A percentile compares a stretch with the other conserved stretches of the same genome.
These are phyloP conservation scores for Phytophthora tubulina DNA, from an alignment of 352 stramenopile genomes.

Conservation along the genomic window DNA sequence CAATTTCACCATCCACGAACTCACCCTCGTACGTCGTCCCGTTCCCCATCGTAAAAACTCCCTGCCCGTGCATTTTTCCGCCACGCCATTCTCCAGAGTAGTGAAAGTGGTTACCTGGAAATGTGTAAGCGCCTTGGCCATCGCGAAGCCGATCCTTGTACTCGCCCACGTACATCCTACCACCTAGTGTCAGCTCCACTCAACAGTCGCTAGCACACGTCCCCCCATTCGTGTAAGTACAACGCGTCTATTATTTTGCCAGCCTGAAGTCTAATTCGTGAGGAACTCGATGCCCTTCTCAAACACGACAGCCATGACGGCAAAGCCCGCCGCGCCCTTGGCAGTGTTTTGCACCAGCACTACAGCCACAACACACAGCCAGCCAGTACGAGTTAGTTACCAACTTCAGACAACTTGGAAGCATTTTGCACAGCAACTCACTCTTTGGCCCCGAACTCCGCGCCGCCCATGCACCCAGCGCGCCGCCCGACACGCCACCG, in stretches of 20 bases:
- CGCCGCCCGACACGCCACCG: conserved; percentile 69
- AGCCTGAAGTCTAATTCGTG: conserved; percentile 37
- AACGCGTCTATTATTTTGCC: conserved; percentile 38
- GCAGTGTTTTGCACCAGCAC: conserved; percentile 74
- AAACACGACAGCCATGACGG: conserved; percentile 87
- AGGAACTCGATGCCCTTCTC: conserved; percentile 85
- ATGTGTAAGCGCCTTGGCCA: conserved; percentile 56
- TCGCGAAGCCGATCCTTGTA: conserved; percentile 56
- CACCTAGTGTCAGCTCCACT: neutral
- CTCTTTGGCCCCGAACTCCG: conserved; percentile 67
- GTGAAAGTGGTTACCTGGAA: conserved; percentile 52
- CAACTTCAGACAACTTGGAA: neutral
- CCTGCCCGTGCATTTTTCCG: conserved; percentile 68
- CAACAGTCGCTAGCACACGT: neutral
- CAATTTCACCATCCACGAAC: conserved; percentile 72
- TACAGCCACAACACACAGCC: conserved; percentile 36
- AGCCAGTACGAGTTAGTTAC: neutral
- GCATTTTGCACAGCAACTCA: conserved; percentile 38
- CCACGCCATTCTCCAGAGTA: conserved; percentile 77
- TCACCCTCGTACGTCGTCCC: conserved; percentile 58
- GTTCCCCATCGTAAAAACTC: conserved; percentile 50
- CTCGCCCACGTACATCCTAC: conserved; percentile 47
- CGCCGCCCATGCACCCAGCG: conserved; percentile 76
- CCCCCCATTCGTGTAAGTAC: conserved; percentile 17
- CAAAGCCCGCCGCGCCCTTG: conserved; percentile 84